A percentile compares a stretch with the other conserved stretches of the same genome.
Conservation (phyloP, 2,329 filamentous ascomycete species). For the Pseudogymnoascus sp. region DNA sequence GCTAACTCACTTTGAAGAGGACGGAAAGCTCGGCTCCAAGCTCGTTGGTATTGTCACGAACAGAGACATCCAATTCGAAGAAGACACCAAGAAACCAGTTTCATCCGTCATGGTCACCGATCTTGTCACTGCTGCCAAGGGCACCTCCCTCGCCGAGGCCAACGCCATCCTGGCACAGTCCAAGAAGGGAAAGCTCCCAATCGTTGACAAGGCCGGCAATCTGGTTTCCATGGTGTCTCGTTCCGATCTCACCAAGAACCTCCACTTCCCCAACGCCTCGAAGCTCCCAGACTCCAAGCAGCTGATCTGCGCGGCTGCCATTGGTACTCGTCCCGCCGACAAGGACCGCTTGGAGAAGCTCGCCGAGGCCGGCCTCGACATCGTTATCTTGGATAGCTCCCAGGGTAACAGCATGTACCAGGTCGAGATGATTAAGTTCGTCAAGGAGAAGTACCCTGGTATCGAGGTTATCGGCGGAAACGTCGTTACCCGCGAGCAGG, state of each 20-base stretch:
- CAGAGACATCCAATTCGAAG: slow-evolving; percentile 95
- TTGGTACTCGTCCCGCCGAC: slow-evolving; percentile 91
- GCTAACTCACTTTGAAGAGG: slow-evolving; percentile 54
- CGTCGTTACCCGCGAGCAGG: slow-evolving; percentile 95
- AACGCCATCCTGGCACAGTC: slow-evolving; percentile 90
- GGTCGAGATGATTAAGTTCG: slow-evolving; percentile 95
- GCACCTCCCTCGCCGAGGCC: slow-evolving; percentile 77
- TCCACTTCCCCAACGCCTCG: slow-evolving; percentile 91
- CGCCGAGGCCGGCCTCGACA: slow-evolving; percentile 88
- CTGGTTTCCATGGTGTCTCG: slow-evolving; percentile 86
- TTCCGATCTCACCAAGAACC: slow-evolving; percentile 97
- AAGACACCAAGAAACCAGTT: slow-evolving; percentile 61
- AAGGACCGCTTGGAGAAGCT: slow-evolving; percentile 78
- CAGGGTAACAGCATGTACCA: slow-evolving; percentile 99
- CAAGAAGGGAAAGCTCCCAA: slow-evolving; percentile 97
- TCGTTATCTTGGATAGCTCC: slow-evolving; percentile 90
- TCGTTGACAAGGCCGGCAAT: slow-evolving; percentile 75
- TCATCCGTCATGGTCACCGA: slow-evolving; percentile 93
- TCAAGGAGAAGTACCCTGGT: slow-evolving; percentile 76
- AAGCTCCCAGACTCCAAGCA: slow-evolving; percentile 97
- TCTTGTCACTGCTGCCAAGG: slow-evolving; percentile 76
- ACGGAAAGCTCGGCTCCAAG: slow-evolving; percentile 87
- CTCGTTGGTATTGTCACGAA: slow-evolving; percentile 96
- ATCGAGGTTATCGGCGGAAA: slow-evolving; percentile 97
- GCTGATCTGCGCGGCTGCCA: slow-evolving; percentile 87